Base-by-base conservation (phyloP, 106 monocot genomes). In the Posidonia australis region DNA sequence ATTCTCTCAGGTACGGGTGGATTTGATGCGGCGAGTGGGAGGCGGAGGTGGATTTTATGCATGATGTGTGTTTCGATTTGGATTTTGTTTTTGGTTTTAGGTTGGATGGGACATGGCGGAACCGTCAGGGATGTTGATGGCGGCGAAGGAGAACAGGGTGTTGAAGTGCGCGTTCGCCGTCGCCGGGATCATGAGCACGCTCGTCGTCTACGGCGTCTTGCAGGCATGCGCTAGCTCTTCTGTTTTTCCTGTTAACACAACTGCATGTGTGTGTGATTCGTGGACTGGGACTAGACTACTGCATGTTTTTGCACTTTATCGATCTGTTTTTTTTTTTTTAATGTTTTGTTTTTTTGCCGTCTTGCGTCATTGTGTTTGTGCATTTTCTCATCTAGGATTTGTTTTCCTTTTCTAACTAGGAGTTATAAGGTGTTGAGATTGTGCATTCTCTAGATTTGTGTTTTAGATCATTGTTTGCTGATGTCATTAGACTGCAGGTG, bases 121-220 rank as follows among this genome's bases (percentile, higher is more conserved):
- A 2, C 36, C 36, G 7, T 2, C 36, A 36, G 5, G 36, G 36
- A 2, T 7, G 36, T 36, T 7, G 36, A 36, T 7, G 36, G 44
- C 51, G 19, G 65, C 36, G 63, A 84, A 79, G 16, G 84, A 82
- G 56, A 80, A 67, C 52, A 77, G 32, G 58, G 29, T 65, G 19
- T 45, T 58, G 56, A 86, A 80, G 56, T 76, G 84, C 51, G 78
- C 75, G 9, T 80, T 90, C 30, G 81, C 86, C 17, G 82, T 96
- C 18, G 46, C 57, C 10, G 94, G 94, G 32, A 96, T 96, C 70
- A 87, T 96, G 94, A 71, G 58, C 70, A 96, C 90, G 46, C 94
- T 96, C 60, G 65, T 96, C 54, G 60, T 90, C 76, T 96, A 96
- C 51, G 94, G 94, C 44, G 47, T 96, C 51, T 66, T 90, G 16